Conservation (phyloP, 805 yeast species). For the Saccharomycopsis microspora region DNA sequence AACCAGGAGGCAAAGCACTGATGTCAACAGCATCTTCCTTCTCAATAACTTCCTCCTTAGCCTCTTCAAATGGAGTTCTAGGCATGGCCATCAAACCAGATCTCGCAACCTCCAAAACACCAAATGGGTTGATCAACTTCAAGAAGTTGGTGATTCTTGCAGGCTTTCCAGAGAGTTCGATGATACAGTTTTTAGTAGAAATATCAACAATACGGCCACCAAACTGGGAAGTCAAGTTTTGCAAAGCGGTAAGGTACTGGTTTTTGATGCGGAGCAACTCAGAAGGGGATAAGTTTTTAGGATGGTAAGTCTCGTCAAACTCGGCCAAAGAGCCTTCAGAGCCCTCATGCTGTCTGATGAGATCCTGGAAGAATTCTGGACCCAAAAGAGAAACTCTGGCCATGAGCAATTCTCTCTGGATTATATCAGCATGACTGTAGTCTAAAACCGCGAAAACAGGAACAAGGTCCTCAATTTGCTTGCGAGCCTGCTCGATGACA, state of each 20-base stretch:
- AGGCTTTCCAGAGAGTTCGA: slow-evolving; percentile 92
- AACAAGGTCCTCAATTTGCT: slow-evolving; percentile 95
- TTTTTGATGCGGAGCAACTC: slow-evolving; percentile 93
- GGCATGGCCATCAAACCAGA: slow-evolving; percentile 99
- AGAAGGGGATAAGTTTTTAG: slow-evolving; percentile 78
- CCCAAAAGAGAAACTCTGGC: slow-evolving; percentile 91
- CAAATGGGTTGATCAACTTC: slow-evolving; percentile 87
- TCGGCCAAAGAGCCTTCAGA: slow-evolving; percentile 1
- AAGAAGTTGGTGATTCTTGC: slow-evolving; percentile 78
- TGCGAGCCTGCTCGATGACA: slow-evolving; percentile 92
- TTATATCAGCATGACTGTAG: slow-evolving; percentile 81
- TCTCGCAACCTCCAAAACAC: slow-evolving; percentile 91
- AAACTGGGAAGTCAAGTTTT: slow-evolving; percentile 70
- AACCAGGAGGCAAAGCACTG: slow-evolving; percentile 93
- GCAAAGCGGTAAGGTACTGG: slow-evolving; percentile 74
- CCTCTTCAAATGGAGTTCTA: slow-evolving; percentile 74
- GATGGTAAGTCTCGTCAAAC: slow-evolving; percentile 50
- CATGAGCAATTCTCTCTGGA: slow-evolving; percentile 80
- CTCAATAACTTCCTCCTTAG: slow-evolving; percentile 23
- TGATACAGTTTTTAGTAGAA: slow-evolving; percentile 85
- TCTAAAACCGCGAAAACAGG: slow-evolving; percentile 98
- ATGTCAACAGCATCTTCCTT: slow-evolving; percentile 68
- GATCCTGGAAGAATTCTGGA: slow-evolving; percentile 93
- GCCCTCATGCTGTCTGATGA: slow-evolving; percentile 66
- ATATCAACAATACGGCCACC: slow-evolving; percentile 92